Percentiles rank a stretch among this genome's conserved stretches.
phyloP scores from a whole-genome alignment of 192 early-diverging fungal species.

The Gonapodya prolifera region DNA sequence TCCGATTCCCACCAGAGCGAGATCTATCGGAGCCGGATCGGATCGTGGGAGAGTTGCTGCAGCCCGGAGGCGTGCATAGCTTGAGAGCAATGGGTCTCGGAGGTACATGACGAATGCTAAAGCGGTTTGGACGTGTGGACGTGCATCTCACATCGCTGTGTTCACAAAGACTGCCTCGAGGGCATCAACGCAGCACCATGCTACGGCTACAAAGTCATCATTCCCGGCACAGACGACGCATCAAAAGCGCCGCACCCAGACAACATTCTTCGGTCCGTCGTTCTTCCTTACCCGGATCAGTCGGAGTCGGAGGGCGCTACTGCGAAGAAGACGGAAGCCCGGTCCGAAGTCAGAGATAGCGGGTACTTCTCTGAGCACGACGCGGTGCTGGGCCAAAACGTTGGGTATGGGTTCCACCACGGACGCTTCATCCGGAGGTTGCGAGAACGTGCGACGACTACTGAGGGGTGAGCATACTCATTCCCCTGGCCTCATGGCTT shows the following conservation, averaged over 20 bases:
- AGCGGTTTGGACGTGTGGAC: not conserved
- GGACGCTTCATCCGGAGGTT: constrained; percentile 84
- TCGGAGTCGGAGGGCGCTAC: not conserved
- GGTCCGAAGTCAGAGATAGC: not conserved
- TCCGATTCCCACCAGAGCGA: constrained; percentile 40
- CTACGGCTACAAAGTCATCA: constrained; percentile 78
- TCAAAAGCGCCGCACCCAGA: not conserved
- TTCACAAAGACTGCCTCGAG: constrained; percentile 50
- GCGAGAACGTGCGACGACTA: constrained; percentile 44
- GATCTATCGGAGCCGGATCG: constrained; percentile 90
- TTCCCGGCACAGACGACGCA: constrained; percentile 26
- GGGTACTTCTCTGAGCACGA: not conserved
- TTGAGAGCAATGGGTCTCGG: constrained; percentile 62
- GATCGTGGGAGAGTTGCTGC: constrained; percentile 94
- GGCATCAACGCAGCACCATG: constrained; percentile 73
- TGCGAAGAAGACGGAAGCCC: not conserved
- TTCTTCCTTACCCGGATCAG: constrained; percentile 54
- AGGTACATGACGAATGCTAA: constrained; percentile 31
- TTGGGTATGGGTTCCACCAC: constrained; percentile 82
- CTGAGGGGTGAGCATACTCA: constrained; percentile 30
- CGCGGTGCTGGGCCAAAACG: not conserved
- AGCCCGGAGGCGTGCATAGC: constrained; percentile 83
- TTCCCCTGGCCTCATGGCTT: not conserved
- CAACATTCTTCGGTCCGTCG: constrained; percentile 17
- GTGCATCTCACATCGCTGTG: no score